Evolutionary conservation across 2,329 filamentous ascomycete genomes (phyloP).

Genomic region (Cordyceps sp.): DNA sequence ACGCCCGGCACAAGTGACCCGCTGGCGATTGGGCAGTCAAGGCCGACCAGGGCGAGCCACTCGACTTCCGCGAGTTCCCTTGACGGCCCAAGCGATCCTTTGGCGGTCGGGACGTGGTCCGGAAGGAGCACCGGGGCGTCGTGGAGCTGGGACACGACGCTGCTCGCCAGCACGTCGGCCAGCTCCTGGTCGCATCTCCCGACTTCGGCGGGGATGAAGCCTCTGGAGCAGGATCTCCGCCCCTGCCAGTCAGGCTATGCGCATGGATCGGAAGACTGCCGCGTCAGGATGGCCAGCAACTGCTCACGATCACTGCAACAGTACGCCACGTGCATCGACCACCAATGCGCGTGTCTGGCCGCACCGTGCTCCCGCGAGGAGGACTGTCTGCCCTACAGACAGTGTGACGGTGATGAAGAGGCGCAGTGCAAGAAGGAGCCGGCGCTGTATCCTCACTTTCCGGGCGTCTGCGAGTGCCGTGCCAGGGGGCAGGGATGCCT

Average conservation of each 20-base stretch:
- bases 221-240: background rate
- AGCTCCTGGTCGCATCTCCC: background rate
- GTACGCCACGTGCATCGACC: slow-evolving; percentile 3
- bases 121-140: background rate
- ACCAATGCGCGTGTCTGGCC: slow-evolving; percentile 3
- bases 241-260: background rate
- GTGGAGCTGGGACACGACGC: background rate
- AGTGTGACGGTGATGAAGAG: slow-evolving; percentile 4
- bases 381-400: slow-evolving; percentile 1
- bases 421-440: background rate
- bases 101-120: too few species aligned
- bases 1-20: background rate
- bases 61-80: too few species aligned
- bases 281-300: slow-evolving; percentile 1
- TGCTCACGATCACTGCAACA: slow-evolving; percentile 1
- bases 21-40: background rate
- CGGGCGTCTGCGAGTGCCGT: slow-evolving; percentile 2
- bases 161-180: background rate
- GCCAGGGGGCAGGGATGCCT: slow-evolving; percentile 1
- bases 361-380: slow-evolving; percentile 1
- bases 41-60: too few species aligned
- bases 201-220: background rate
- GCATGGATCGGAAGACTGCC: slow-evolving; percentile 3
- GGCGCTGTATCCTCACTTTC: background rate
- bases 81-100: too few species aligned